Conservation (phyloP, 305 asterid genomes). For the Fraxinus sp. region DNA sequence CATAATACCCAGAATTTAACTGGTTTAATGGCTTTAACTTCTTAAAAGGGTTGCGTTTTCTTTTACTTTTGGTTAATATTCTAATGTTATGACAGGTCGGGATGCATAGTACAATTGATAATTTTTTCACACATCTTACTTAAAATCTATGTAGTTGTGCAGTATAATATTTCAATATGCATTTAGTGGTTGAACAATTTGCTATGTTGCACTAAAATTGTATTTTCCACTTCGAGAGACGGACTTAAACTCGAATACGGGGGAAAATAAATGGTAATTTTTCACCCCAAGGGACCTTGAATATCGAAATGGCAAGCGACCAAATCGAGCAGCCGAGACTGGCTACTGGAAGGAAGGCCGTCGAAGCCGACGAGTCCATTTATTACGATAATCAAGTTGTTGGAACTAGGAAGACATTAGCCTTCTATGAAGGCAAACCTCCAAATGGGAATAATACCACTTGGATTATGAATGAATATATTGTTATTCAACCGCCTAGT, state of each 20-base stretch:
- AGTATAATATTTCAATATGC: neutral
- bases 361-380: neutral
- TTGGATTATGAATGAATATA: neutral
- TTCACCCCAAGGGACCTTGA: neutral
- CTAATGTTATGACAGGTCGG: neutral
- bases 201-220: neutral
- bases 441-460: neutral
- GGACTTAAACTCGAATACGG: neutral
- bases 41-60: neutral
- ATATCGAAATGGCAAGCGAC: neutral
- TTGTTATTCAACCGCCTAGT: neutral
- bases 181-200: neutral
- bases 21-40: neutral
- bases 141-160: neutral
- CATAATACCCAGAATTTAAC: neutral
- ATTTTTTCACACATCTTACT: too few species aligned
- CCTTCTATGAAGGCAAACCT: neutral
- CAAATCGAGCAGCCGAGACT: neutral
- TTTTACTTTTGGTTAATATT: neutral
- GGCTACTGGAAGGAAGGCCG: neutral
- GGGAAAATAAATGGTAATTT: neutral
- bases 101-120: neutral
- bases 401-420: neutral
- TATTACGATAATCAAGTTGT: neutral
- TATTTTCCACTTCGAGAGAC: neutral